Conservation (phyloP, 306 rosid genomes). For the Lupinus albus region DNA sequence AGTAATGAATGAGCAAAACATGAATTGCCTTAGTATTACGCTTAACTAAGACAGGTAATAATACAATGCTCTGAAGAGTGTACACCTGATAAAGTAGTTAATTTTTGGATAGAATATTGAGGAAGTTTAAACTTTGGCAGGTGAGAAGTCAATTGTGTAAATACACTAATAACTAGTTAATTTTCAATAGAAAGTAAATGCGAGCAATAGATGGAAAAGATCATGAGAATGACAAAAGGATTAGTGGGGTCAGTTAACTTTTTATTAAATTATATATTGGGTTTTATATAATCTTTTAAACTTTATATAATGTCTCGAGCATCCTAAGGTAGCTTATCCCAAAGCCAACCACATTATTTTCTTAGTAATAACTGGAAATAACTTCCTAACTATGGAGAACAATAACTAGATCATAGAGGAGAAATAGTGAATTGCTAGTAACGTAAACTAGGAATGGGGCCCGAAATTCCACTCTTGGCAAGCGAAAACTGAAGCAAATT, state of each 20-base stretch:
- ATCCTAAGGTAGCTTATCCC: not conserved
- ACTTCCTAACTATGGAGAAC: slow-evolving; percentile 16
- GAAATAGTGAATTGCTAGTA: slow-evolving; percentile 9
- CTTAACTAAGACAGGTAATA: not conserved
- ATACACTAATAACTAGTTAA: not conserved
- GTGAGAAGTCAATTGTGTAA: slow-evolving; percentile 3
- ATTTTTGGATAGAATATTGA: not conserved
- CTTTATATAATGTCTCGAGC: not conserved
- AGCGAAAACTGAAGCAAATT: slow-evolving; percentile 15
- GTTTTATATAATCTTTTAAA: not conserved
- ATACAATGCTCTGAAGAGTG: not conserved
- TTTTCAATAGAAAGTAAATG: not conserved
- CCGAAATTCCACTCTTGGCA: slow-evolving; percentile 3
- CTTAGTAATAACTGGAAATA: not conserved
- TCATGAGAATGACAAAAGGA: slow-evolving; percentile 20
- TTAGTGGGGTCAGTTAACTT: not conserved
- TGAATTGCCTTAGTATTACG: slow-evolving; percentile 6
- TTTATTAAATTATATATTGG: not conserved
- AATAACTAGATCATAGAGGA: slow-evolving; percentile 23
- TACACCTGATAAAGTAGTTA: not conserved
- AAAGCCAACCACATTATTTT: not conserved
- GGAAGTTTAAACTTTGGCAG: slow-evolving; percentile 4
- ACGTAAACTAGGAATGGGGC: slow-evolving; percentile 1
- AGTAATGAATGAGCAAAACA: slow-evolving; percentile 13
- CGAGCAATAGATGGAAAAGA: slow-evolving; percentile 5